phyloP scores from a whole-genome alignment of 306 rosid genomes.

The Cucumis melo region DNA sequence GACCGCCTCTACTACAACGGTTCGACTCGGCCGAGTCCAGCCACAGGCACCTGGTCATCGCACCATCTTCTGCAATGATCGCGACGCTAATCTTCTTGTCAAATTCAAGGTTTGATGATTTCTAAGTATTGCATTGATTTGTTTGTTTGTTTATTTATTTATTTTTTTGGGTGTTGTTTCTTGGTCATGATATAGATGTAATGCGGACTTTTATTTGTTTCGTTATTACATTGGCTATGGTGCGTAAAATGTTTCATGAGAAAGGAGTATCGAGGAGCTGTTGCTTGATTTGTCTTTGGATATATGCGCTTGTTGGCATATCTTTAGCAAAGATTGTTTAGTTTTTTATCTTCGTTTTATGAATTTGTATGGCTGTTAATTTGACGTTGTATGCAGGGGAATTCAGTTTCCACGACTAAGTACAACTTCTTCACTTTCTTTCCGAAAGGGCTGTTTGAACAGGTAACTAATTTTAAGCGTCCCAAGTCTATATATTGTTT shows the following conservation, averaged over 20 bases:
- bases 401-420: constrained; percentile 88
- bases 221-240: not conserved
- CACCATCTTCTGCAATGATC: constrained; percentile 79
- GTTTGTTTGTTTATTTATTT: not conserved
- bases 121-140: not conserved
- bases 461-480: constrained; percentile 40
- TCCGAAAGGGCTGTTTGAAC: constrained; percentile 93
- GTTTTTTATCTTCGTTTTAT: not conserved
- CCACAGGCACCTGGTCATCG: constrained; percentile 91
- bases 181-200: not conserved
- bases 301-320: not conserved
- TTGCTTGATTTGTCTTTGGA: not conserved
- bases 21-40: constrained; percentile 83
- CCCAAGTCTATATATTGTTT: not conserved
- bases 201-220: not conserved
- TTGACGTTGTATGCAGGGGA: constrained; percentile 49
- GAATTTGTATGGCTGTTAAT: constrained; percentile 3
- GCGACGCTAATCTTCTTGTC: constrained; percentile 52
- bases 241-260: not conserved
- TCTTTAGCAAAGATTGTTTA: not conserved
- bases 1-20: constrained; percentile 31
- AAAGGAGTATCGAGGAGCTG: not conserved
- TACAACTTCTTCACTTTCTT: constrained; percentile 72
- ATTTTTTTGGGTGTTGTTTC: not conserved
- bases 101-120: constrained; percentile 48